phyloP scores from a whole-genome alignment of 495 filamentous ascomycete genomes.

The Penicillium coprophilum region DNA sequence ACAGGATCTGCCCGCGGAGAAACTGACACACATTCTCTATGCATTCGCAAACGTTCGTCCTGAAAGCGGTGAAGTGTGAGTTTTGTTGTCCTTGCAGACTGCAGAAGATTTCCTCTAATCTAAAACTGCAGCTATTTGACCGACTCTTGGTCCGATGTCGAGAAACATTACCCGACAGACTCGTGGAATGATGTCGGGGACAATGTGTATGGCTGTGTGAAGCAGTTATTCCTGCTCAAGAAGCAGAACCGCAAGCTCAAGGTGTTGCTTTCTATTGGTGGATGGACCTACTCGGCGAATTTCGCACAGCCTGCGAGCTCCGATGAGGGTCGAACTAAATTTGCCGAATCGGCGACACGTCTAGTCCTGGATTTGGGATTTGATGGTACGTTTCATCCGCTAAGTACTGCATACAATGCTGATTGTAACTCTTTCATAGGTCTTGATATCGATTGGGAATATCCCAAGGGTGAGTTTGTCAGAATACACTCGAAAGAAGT shows the following conservation, averaged over 20 bases:
- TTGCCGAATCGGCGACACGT: conserved; percentile 67
- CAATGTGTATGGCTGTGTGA: conserved; percentile 65
- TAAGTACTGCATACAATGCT: conserved; percentile 2
- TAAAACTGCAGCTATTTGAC: conserved; percentile 58
- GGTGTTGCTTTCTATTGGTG: conserved; percentile 88
- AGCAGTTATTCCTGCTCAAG: conserved; percentile 92
- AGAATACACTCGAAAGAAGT: neutral
- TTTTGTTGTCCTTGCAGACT: conserved; percentile 1
- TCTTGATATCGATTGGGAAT: conserved; percentile 67
- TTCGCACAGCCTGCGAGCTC: conserved; percentile 68
- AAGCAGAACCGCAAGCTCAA: conserved; percentile 85
- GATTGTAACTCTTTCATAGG: conserved; percentile 29
- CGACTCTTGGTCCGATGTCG: conserved; percentile 79
- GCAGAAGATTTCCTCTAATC: conserved; percentile 1
- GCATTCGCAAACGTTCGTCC: conserved; percentile 80
- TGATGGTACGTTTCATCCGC: conserved; percentile 42
- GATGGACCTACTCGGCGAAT: conserved; percentile 92
- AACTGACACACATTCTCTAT: conserved; percentile 90
- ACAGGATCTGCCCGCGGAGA: conserved; percentile 81
- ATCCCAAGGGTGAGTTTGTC: conserved; percentile 37
- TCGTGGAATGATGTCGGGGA: conserved; percentile 47
- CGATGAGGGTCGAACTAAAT: conserved; percentile 63
- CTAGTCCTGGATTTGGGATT: conserved; percentile 68
- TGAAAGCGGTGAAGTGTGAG: conserved; percentile 75
- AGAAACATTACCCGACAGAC: conserved; percentile 72